Evolutionary conservation across 2,329 filamentous ascomycete genomes (phyloP).

Genomic region (Colletotrichum melonis): DNA sequence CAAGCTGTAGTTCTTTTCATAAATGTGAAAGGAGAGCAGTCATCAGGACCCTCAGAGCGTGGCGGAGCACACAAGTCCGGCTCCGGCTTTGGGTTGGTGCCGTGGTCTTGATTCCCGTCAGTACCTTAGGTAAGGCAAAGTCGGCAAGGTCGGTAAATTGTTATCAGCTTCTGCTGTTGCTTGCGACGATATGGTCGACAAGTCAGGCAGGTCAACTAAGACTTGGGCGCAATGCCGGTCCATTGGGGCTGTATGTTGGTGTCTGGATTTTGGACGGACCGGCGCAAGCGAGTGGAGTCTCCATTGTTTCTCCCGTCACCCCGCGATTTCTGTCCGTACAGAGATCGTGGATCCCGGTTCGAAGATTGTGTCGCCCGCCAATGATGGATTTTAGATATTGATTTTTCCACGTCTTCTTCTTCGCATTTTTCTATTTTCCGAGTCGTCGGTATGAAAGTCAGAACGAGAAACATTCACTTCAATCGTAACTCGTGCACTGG

Average conservation of each 20-base stretch:
- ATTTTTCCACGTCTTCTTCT: not conserved
- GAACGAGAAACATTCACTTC: not conserved
- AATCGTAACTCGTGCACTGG: not conserved
- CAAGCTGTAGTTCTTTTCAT: too few relatives aligned
- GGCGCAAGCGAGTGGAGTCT: slow-evolving; percentile 15
- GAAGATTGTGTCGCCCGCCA: not conserved
- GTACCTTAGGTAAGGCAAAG: not conserved
- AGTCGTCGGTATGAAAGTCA: not conserved
- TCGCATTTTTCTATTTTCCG: not conserved
- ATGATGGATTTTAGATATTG: not conserved
- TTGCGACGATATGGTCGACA: not conserved
- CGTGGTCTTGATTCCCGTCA: not conserved
- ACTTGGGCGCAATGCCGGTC: not conserved
- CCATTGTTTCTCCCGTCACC: not conserved
- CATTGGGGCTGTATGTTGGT: not conserved
- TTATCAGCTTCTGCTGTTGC: not conserved
- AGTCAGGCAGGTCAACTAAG: not conserved
- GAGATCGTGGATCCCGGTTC: not conserved
- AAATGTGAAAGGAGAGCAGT: not conserved
- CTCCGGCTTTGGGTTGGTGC: not conserved
- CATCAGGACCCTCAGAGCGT: not conserved
- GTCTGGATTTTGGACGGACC: not conserved
- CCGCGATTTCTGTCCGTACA: not conserved
- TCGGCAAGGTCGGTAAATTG: too few relatives aligned
- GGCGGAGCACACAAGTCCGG: not conserved